These are phyloP conservation scores for Xylariaceae sp. DNA, from an alignment of 2,329 filamentous ascomycete species.

Conservation along the genomic window DNA sequence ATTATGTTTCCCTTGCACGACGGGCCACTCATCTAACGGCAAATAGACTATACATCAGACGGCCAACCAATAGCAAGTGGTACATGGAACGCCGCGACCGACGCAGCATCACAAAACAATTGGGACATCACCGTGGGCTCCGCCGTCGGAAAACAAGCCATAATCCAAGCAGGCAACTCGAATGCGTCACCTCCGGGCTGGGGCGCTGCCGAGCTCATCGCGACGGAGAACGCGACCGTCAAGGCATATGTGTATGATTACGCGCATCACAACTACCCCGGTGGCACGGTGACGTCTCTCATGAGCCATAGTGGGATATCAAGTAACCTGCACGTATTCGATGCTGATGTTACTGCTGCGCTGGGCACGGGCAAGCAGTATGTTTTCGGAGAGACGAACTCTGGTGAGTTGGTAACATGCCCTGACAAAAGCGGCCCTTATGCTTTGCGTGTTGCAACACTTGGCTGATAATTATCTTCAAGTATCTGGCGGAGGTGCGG, in stretches of 20 bases:
- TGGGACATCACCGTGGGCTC: constrained; percentile 37
- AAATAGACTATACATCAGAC: constrained; percentile 34
- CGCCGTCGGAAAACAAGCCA: constrained; percentile 33
- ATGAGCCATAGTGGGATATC: constrained; percentile 45
- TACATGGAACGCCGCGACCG: constrained; percentile 36
- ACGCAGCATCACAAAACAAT: constrained; percentile 39
- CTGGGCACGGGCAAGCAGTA: constrained; percentile 40
- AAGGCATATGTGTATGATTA: constrained; percentile 41
- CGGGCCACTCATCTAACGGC: constrained; percentile 5
- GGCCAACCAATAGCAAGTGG: constrained; percentile 38
- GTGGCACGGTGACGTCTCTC: constrained; percentile 38
- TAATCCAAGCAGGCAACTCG: constrained; percentile 42
- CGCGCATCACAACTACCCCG: constrained; percentile 49
- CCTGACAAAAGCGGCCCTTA: background rate
- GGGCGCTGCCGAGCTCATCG: constrained; percentile 39
- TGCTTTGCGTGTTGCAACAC: background rate
- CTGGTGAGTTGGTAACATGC: constrained; percentile 31
- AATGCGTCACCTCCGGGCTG: constrained; percentile 36
- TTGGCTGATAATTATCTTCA: background rate
- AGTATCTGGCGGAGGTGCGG: constrained; percentile 39
- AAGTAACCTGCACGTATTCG: constrained; percentile 38
- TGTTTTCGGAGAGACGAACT: constrained; percentile 50
- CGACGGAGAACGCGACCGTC: constrained; percentile 35
- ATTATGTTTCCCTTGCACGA: background rate
- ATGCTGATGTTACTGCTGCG: constrained; percentile 40